A percentile compares a stretch with the other conserved stretches of the same genome.
phyloP scores from a whole-genome alignment of 495 filamentous ascomycete genomes.

The Daldinia bambusicola region DNA sequence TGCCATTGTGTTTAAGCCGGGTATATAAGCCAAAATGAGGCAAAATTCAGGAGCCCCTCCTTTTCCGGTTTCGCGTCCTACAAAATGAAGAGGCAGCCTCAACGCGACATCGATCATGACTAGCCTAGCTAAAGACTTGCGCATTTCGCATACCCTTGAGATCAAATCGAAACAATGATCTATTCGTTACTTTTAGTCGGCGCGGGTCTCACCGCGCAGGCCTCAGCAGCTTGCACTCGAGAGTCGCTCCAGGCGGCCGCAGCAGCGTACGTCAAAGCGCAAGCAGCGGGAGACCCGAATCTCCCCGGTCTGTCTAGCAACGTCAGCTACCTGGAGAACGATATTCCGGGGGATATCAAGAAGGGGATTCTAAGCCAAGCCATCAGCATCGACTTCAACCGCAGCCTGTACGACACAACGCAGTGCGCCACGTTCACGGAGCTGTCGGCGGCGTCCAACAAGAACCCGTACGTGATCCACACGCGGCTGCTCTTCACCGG shows the following conservation, averaged over 20 bases:
- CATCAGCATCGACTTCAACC: conserved; percentile 53
- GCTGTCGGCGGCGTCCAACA: conserved; percentile 48
- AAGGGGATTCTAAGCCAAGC: conserved; percentile 49
- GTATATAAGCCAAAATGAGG: conserved; percentile 45
- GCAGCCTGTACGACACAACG: conserved; percentile 53
- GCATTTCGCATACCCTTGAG: neutral
- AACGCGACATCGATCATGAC: neutral
- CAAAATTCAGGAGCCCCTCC: conserved; percentile 35
- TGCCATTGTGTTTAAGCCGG: conserved; percentile 39
- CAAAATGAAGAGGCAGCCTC: conserved; percentile 34
- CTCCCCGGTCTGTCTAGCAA: conserved; percentile 30
- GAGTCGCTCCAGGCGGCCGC: conserved; percentile 38
- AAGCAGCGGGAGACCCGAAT: conserved; percentile 31
- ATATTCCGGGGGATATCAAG: conserved; percentile 38
- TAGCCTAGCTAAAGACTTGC: neutral
- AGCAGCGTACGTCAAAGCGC: conserved; percentile 43
- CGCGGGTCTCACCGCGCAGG: conserved; percentile 35
- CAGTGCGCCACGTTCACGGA: conserved; percentile 57
- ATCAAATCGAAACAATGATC: conserved; percentile 23
- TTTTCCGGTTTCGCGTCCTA: conserved; percentile 27
- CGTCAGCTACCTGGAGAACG: conserved; percentile 49
- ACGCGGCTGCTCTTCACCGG: conserved; percentile 49
- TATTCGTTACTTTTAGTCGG: conserved; percentile 24
- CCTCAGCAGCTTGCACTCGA: conserved; percentile 40
- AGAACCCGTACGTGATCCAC: conserved; percentile 54